A percentile compares a stretch with the other conserved stretches of the same genome.
Conservation (phyloP, 768 basidiomycete species). For the Kwoniella heveanensis region DNA sequence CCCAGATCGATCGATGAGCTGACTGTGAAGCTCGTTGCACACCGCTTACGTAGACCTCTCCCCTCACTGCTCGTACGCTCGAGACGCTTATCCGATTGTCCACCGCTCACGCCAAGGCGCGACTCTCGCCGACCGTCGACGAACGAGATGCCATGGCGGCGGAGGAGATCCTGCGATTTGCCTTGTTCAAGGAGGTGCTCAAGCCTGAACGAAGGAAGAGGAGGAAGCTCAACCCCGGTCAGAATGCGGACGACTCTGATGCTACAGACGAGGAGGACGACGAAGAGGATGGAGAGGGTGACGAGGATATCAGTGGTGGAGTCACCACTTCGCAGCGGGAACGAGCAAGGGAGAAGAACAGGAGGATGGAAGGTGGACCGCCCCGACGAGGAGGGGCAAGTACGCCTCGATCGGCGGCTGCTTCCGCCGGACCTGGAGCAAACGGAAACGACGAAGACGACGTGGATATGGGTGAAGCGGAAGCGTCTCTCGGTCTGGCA, state of each 20-base stretch:
- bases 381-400: constrained; percentile 7
- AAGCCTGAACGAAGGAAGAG: constrained; percentile 79
- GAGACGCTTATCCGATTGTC: constrained; percentile 97
- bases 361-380: constrained; percentile 44
- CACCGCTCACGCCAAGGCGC: constrained; percentile 95
- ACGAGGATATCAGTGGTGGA: constrained; percentile 63
- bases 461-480: constrained; percentile 45
- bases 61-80: constrained; percentile 94
- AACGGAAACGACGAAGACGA: constrained; percentile 37
- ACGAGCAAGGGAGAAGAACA: constrained; percentile 54
- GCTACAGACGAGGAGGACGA: constrained; percentile 59
- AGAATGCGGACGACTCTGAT: constrained; percentile 56
- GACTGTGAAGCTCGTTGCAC: constrained; percentile 16
- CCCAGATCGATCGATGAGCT: constrained; percentile 3
- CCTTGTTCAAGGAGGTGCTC: constrained; percentile 94
- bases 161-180: constrained; percentile 93
- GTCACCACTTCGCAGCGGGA: constrained; percentile 64
- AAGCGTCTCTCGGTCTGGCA: constrained; percentile 28
- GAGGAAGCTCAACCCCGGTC: constrained; percentile 74
- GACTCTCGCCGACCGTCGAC: constrained; percentile 81
- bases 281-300: constrained; percentile 59
- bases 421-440: not conserved
- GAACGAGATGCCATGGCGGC: constrained; percentile 83
- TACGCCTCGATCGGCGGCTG: constrained; percentile 4
- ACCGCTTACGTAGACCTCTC: constrained; percentile 71